These are phyloP conservation scores for Aspergillus viridinutans DNA, from an alignment of 2,329 filamentous ascomycete genomes.

Conservation along the genomic window DNA sequence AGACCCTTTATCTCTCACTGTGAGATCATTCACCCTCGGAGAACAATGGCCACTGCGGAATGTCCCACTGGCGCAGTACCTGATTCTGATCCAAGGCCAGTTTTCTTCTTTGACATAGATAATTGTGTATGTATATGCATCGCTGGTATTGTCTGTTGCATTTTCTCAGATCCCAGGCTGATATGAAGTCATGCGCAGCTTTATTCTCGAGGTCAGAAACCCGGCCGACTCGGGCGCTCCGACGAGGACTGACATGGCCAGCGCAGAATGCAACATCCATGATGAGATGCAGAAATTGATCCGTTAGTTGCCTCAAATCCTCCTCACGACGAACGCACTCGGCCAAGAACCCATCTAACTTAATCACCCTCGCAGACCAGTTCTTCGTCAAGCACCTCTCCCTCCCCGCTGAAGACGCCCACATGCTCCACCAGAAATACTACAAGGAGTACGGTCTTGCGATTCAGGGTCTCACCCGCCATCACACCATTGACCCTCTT, in stretches of 20 bases:
- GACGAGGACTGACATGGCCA: conserved; percentile 10
- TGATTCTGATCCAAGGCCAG: conserved; percentile 45
- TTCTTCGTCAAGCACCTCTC: conserved; percentile 68
- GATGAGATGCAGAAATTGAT: conserved; percentile 86
- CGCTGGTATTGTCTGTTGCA: neutral
- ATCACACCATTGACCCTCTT: conserved; percentile 91
- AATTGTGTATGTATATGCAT: conserved; percentile 65
- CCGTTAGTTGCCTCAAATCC: conserved; percentile 40
- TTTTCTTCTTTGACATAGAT: conserved; percentile 89
- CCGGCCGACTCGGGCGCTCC: neutral
- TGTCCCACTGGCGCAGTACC: conserved; percentile 13
- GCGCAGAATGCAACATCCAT: conserved; percentile 69
- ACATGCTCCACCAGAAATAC: conserved; percentile 81
- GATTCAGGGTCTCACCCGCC: conserved; percentile 86
- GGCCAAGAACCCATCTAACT: neutral
- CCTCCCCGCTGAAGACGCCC: conserved; percentile 72
- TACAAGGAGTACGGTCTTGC: conserved; percentile 96
- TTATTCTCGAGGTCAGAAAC: conserved; percentile 71
- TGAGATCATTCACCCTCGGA: conserved; percentile 2
- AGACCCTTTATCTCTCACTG: neutral
- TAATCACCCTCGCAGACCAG: conserved; percentile 40
- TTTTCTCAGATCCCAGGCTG: conserved; percentile 4
- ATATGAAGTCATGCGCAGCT: conserved; percentile 46
- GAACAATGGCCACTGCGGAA: conserved; percentile 19
- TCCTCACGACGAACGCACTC: conserved; percentile 40